Evolutionary conservation across 441 rosid species (phyloP).

Genomic region (Metrosideros polymorpha): DNA sequence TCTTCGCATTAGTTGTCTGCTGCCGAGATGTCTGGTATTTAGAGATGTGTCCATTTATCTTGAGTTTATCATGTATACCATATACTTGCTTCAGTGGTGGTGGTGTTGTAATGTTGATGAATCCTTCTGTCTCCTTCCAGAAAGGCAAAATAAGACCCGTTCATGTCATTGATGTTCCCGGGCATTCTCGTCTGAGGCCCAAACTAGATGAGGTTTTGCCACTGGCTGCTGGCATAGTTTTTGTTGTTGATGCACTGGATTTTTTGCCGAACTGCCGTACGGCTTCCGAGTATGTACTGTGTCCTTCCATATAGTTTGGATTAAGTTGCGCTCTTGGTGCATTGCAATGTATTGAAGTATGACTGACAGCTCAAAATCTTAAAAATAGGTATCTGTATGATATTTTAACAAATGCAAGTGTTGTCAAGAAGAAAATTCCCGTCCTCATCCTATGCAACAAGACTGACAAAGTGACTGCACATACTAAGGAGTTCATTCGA

Average conservation of each 20-base stretch:
- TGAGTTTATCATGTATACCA: not conserved
- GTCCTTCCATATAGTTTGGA: not conserved
- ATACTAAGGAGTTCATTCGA: constrained; percentile 78
- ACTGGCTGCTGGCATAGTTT: constrained; percentile 82
- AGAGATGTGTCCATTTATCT: not conserved
- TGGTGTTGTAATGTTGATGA: not conserved
- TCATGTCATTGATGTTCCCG: constrained; percentile 90
- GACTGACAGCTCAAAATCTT: constrained; percentile 12
- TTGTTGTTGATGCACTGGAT: constrained; percentile 77
- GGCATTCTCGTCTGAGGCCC: constrained; percentile 75
- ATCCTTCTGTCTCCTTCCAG: constrained; percentile 17
- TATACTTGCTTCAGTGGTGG: not conserved
- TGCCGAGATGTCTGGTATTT: not conserved
- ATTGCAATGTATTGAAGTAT: not conserved
- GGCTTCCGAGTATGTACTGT: constrained; percentile 56
- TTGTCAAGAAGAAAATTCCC: constrained; percentile 66
- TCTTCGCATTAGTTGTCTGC: not conserved
- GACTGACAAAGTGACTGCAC: constrained; percentile 88
- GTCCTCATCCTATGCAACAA: constrained; percentile 83
- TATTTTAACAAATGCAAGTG: constrained; percentile 67
- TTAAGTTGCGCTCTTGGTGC: not conserved
- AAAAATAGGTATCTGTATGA: constrained; percentile 69
- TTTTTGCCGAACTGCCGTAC: constrained; percentile 65
- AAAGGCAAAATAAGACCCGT: constrained; percentile 62
- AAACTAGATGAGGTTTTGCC: constrained; percentile 74